Evolutionary conservation across 495 filamentous ascomycete genomes (phyloP).

Genomic region (Parathielavia hyrcaniae): DNA sequence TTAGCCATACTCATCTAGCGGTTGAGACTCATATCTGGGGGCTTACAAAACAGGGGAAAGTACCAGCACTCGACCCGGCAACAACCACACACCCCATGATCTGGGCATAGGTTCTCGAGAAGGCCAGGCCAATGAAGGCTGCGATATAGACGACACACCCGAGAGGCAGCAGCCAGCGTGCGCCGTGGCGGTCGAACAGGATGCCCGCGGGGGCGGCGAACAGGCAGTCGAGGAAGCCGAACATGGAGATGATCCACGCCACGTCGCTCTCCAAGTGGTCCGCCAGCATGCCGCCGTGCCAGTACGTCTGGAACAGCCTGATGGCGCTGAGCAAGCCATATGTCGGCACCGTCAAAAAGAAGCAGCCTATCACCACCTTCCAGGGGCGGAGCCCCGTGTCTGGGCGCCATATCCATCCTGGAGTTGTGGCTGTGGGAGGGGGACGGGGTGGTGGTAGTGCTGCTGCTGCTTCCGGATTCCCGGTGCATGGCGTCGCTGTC

Average conservation of each 20-base stretch:
- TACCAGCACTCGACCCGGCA: slow-evolving; percentile 26
- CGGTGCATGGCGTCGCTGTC: slow-evolving; percentile 12
- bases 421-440: background rate
- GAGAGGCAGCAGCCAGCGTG: slow-evolving; percentile 15
- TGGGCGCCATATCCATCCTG: background rate
- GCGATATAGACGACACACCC: slow-evolving; percentile 19
- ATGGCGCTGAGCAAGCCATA: slow-evolving; percentile 31
- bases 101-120: slow-evolving; percentile 22
- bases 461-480: slow-evolving; percentile 13
- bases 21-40: too few species aligned
- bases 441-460: slow-evolving; percentile 1
- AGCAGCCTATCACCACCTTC: slow-evolving; percentile 27
- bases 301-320: slow-evolving; percentile 30
- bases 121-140: slow-evolving; percentile 28
- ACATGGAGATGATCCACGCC: slow-evolving; percentile 32
- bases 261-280: slow-evolving; percentile 17
- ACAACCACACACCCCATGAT: slow-evolving; percentile 28
- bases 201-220: slow-evolving; percentile 21
- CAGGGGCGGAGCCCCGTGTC: slow-evolving; percentile 23
- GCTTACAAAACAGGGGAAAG: background rate
- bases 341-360: slow-evolving; percentile 24
- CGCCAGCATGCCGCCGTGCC: slow-evolving; percentile 22
- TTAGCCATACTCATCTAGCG: background rate
- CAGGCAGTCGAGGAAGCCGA: slow-evolving; percentile 28
- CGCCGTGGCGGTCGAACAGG: slow-evolving; percentile 25